Evolutionary conservation across 2,329 filamentous ascomycete genomes (phyloP), one percentile per base, ranked within the genome.

Genomic region (Colletotrichum sp.): DNA sequence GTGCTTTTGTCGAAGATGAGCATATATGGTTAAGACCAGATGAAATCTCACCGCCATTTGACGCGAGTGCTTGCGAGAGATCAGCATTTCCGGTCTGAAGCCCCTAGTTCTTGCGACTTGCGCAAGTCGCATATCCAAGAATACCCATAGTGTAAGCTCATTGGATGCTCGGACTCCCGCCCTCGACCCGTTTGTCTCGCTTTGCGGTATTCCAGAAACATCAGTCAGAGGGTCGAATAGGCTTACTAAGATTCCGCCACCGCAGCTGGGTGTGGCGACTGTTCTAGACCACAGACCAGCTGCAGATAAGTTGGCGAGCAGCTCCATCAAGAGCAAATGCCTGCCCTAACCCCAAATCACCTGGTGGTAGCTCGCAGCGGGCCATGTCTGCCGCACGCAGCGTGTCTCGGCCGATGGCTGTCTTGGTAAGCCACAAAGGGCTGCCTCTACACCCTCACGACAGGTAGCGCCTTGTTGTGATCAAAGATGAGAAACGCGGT

Each of bases 31-130:
- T 9, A 48, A 60, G 43, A 61, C 61, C 55, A 66, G 64, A 72
- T 22, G 56, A 66, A 25, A 67, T 65, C 73, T 72, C 69, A 75
- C 73, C 73, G 73, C 73, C 48, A 30, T 73, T 75, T 73, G 61
- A 66, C 56, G 27, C 43, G 48, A 34, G 39, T 8, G 22, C 9
- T 48, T 52, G 28, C 32, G 13, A 25, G 18, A 65, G 62, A 73
- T 68, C 70, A 64, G 43, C 73, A 60, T 32, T 39, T 22, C 30
- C 8, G 22, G 27, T n/a, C 18, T 48, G 13, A 15, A 62, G 60
- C 62, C 16, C 52, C 48, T 15, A 75, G 72, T 62, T 36, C 30
- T n/a, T 55, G 55, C 43, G 39, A 68, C 67, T 71, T 62, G 55
- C 30, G 39, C 58, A 13, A 39, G 61, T 18, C 25, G n/a, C 12